phyloP scores from a whole-genome alignment of 768 basidiomycete genomes.

The Steccherinum ochraceum region DNA sequence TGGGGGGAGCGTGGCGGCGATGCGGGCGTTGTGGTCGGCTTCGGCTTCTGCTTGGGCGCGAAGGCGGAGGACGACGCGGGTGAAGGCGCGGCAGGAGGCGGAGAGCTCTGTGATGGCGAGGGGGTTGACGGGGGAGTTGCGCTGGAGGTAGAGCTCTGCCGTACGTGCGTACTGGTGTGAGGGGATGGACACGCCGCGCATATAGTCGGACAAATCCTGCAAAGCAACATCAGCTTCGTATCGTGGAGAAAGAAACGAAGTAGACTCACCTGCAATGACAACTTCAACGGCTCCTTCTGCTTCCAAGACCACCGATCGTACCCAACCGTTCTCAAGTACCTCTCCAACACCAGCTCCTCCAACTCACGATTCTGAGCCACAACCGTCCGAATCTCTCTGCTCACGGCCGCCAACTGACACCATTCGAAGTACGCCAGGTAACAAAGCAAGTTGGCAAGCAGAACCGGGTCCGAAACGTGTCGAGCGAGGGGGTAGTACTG shows the following conservation, averaged over 20 bases:
- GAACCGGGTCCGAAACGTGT: conserved; percentile 46
- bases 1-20: conserved; percentile 12
- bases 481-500: conserved; percentile 44
- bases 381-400: conserved; percentile 43
- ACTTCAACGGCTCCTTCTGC: conserved; percentile 47
- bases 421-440: conserved; percentile 72
- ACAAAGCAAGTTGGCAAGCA: conserved; percentile 49
- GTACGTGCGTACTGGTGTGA: conserved; percentile 64
- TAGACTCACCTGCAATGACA: conserved; percentile 56
- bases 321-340: conserved; percentile 65
- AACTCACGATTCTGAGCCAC: conserved; percentile 45
- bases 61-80: conserved; percentile 71
- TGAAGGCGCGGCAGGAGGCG: conserved; percentile 67
- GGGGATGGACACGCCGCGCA: conserved; percentile 74
- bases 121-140: conserved; percentile 37
- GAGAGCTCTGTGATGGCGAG: conserved; percentile 42
- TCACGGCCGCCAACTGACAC: conserved; percentile 49
- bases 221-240: not conserved
- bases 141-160: conserved; percentile 52
- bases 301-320: conserved; percentile 60
- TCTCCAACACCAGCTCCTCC: conserved; percentile 60
- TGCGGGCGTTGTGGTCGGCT: conserved; percentile 16
- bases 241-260: not conserved
- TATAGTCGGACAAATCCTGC: conserved; percentile 75
- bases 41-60: conserved; percentile 74